Conservation (phyloP, 306 rosid species). For the Styphnolobium japonicum region DNA sequence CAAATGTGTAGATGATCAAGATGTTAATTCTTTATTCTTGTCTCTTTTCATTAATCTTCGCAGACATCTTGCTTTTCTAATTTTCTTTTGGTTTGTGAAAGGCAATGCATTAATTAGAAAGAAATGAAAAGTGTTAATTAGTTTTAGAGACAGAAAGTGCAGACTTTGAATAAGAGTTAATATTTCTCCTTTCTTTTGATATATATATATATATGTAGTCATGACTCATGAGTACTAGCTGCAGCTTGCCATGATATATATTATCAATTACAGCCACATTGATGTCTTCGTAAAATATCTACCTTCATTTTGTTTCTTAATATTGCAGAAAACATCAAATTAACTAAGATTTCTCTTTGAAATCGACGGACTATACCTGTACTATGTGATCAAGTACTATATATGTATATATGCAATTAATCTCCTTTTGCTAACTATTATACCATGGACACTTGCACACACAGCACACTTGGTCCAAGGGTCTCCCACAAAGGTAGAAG, state of each 20-base stretch:
- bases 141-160: no score
- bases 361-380: neutral
- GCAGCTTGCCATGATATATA: no score
- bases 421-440: no score
- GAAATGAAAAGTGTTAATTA: neutral
- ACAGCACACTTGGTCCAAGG: no score
- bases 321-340: neutral
- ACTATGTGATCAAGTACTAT: neutral
- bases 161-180: neutral
- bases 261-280: no score
- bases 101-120: neutral
- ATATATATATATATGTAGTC: no score
- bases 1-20: constrained; percentile 53
- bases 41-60: neutral
- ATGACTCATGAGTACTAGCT: no score
- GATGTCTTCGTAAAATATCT: no score
- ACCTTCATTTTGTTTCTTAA: neutral
- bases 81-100: neutral
- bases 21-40: neutral
- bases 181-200: neutral
- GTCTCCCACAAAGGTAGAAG: no score
- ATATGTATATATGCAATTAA: no score
- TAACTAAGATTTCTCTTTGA: neutral
- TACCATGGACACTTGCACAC: no score
- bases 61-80: neutral